Evolutionary conservation across 164 flowering plant species (phyloP).

Genomic region (Amborella trichopoda): DNA sequence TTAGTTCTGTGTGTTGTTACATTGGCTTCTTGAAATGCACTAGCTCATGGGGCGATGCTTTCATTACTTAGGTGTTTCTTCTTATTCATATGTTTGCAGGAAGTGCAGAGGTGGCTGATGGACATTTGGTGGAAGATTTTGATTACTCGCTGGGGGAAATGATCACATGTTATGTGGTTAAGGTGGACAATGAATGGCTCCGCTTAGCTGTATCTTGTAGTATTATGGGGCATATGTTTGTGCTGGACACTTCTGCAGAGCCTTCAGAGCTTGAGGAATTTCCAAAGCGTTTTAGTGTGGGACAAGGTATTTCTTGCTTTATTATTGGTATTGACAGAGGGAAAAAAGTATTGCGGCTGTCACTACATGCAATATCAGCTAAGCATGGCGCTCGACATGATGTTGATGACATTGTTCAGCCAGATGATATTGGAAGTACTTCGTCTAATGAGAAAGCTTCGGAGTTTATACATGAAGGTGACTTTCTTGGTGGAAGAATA

Average conservation of each 20-base stretch:
- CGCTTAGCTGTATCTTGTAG: constrained; percentile 58
- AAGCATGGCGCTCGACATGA: constrained; percentile 4
- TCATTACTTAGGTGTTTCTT: background rate
- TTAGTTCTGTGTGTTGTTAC: no score
- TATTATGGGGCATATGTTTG: constrained; percentile 53
- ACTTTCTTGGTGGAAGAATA: constrained; percentile 67
- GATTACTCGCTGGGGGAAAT: constrained; percentile 39
- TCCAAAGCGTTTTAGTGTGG: constrained; percentile 47
- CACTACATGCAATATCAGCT: constrained; percentile 22
- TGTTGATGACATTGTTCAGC: constrained; percentile 3
- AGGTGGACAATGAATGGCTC: constrained; percentile 77
- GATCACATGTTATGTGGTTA: constrained; percentile 69
- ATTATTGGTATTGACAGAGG: constrained; percentile 42
- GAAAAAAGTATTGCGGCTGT: constrained; percentile 48
- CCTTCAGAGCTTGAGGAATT: constrained; percentile 62
- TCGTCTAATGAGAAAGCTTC: constrained; percentile 11
- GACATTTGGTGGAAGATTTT: constrained; percentile 16
- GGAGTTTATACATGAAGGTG: constrained; percentile 45
- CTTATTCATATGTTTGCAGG: constrained; percentile 21
- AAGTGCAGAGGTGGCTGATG: constrained; percentile 12
- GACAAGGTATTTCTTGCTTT: constrained; percentile 55
- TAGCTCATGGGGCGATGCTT: background rate
- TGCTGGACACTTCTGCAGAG: constrained; percentile 70
- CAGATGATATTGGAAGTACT: constrained; percentile 1
- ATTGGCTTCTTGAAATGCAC: no score